Percentiles rank a stretch among this genome's conserved stretches.
phyloP scores from a whole-genome alignment of 1,284 basidiomycete species.

The Ganoderma meredithae region DNA sequence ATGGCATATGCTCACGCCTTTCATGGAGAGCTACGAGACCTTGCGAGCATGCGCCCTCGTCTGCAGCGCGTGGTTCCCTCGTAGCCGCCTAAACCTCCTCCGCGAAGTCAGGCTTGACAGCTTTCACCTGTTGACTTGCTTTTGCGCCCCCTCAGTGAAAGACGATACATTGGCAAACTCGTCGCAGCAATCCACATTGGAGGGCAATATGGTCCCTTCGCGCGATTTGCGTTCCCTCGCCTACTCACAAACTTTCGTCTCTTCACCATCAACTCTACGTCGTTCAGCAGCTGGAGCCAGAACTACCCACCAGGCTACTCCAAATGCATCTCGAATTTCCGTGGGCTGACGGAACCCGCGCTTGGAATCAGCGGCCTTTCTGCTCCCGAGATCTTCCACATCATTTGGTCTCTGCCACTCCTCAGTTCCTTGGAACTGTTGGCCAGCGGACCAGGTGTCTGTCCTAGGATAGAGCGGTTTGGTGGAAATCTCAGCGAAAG shows the following conservation, averaged over 20 bases:
- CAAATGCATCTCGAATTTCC: not conserved
- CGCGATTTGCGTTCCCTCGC: not conserved
- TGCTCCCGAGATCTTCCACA: not conserved
- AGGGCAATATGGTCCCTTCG: not conserved
- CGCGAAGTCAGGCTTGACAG: not conserved
- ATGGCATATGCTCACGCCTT: not conserved
- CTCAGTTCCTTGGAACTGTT: not conserved
- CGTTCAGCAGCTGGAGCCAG: not conserved
- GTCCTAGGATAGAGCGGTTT: not conserved
- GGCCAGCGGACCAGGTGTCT: not conserved
- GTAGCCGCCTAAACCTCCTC: not conserved
- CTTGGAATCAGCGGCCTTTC: not conserved
- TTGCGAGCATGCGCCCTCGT: not conserved
- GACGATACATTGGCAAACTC: not conserved
- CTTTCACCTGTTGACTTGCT: not conserved
- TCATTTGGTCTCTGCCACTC: not conserved
- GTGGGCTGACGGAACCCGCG: not conserved
- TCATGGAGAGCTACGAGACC: not conserved
- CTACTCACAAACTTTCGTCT: not conserved
- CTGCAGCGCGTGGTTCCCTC: not conserved
- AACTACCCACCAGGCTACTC: not conserved
- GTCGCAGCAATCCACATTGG: not conserved
- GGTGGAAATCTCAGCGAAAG: not conserved
- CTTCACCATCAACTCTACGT: not conserved
- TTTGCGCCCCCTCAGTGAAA: not conserved